Percentiles rank a stretch among this genome's conserved stretches.
Conservation (phyloP, 148 eudicot species). For the Heliamphora exappendiculata region DNA sequence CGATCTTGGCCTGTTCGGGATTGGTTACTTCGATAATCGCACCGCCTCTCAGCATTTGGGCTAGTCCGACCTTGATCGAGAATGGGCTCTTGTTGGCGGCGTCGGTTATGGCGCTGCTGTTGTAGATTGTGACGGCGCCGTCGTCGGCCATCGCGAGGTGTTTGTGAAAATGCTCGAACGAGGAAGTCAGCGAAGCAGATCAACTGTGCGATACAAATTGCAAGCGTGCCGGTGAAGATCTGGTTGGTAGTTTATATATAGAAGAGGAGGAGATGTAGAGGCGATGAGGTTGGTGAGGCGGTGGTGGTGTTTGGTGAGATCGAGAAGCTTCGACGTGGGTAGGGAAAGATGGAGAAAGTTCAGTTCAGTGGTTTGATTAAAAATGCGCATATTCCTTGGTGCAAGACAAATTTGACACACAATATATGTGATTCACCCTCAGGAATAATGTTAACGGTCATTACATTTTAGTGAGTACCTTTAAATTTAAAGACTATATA, state of each 20-base stretch:
- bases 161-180: constrained; percentile 25
- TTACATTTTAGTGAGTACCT: no score
- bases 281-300: neutral
- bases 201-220: neutral
- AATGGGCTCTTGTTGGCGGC: constrained; percentile 30
- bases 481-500: no score
- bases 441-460: no score
- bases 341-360: constrained; percentile 19
- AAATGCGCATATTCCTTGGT: no score
- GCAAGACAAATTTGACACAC: no score
- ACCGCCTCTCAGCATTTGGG: constrained; percentile 54
- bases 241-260: neutral
- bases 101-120: constrained; percentile 34
- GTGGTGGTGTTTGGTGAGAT: constrained; percentile 15
- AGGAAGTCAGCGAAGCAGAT: neutral
- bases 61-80: constrained; percentile 44
- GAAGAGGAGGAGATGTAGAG: neutral
- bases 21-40: constrained; percentile 45
- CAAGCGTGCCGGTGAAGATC: neutral
- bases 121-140: constrained; percentile 52
- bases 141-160: constrained; percentile 46
- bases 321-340: constrained; percentile 36
- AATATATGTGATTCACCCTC: no score
- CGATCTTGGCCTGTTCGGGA: constrained; percentile 49
- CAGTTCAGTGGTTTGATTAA: no score